phyloP scores from a whole-genome alignment of 768 basidiomycete genomes.

The Chalciporus piperatus region DNA sequence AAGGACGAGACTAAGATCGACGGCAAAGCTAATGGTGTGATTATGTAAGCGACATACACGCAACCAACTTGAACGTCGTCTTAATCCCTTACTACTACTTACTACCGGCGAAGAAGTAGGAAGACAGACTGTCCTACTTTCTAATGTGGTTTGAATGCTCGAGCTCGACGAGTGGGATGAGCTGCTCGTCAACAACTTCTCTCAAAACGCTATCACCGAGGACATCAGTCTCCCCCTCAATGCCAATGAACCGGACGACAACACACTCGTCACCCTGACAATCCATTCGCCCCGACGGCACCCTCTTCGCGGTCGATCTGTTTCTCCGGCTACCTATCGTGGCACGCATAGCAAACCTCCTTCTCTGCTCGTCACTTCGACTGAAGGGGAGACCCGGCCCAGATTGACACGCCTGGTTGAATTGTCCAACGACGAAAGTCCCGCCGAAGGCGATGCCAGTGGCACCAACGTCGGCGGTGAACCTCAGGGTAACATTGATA shows the following conservation, averaged over 20 bases:
- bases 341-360: background rate
- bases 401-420: conserved; percentile 5
- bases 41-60: too few species aligned
- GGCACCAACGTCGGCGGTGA: background rate
- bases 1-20: too few species aligned
- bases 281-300: conserved; percentile 5
- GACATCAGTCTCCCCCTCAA: background rate
- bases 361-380: background rate
- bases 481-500: background rate
- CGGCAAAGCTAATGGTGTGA: too few species aligned
- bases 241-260: background rate
- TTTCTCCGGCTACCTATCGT: conserved; percentile 1
- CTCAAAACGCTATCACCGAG: background rate
- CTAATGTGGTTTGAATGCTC: conserved; percentile 29
- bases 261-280: background rate
- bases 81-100: background rate
- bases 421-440: background rate
- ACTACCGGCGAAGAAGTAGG: background rate
- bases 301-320: conserved; percentile 17
- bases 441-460: background rate
- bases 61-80: background rate
- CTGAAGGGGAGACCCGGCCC: conserved; percentile 4
- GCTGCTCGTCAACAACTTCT: conserved; percentile 19
- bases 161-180: conserved; percentile 22
- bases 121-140: conserved; percentile 6